Evolutionary conservation across 768 basidiomycete genomes (phyloP).

Genomic region (Filobasidium floriforme): DNA sequence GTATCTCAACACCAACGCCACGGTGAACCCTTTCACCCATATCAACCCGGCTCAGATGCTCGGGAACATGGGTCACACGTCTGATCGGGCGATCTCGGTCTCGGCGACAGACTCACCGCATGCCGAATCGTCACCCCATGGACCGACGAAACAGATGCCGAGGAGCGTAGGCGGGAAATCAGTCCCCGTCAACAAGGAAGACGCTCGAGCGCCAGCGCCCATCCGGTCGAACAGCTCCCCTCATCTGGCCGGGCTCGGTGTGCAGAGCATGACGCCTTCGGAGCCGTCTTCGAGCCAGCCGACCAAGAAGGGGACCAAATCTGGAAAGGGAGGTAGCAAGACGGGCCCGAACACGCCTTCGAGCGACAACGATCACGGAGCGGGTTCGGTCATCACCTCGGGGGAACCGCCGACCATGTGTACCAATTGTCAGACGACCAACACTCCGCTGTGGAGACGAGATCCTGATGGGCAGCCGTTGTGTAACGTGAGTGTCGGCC

Average conservation of each 20-base stretch:
- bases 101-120: conserved; percentile 46
- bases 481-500: conserved; percentile 52
- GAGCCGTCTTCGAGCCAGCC: conserved; percentile 5
- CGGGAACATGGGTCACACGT: conserved; percentile 42
- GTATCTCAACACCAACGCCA: conserved; percentile 41
- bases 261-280: conserved; percentile 20
- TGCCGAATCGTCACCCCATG: conserved; percentile 18
- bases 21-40: conserved; percentile 43
- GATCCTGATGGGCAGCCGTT: conserved; percentile 88
- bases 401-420: conserved; percentile 65
- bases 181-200: background rate
- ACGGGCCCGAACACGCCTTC: conserved; percentile 26
- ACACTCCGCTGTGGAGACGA: conserved; percentile 85
- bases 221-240: conserved; percentile 38
- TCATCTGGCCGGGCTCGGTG: conserved; percentile 34
- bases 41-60: conserved; percentile 89
- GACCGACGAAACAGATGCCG: conserved; percentile 34
- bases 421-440: conserved; percentile 91
- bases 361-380: conserved; percentile 54
- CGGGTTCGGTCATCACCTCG: conserved; percentile 46
- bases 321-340: background rate
- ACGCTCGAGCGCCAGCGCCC: conserved; percentile 25
- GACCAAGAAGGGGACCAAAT: background rate
- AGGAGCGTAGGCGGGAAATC: conserved; percentile 35
- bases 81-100: background rate